Evolutionary conservation across 164 flowering plant species (phyloP), one percentile per base, ranked within the genome.

Genomic region (Dillenia turbinata): DNA sequence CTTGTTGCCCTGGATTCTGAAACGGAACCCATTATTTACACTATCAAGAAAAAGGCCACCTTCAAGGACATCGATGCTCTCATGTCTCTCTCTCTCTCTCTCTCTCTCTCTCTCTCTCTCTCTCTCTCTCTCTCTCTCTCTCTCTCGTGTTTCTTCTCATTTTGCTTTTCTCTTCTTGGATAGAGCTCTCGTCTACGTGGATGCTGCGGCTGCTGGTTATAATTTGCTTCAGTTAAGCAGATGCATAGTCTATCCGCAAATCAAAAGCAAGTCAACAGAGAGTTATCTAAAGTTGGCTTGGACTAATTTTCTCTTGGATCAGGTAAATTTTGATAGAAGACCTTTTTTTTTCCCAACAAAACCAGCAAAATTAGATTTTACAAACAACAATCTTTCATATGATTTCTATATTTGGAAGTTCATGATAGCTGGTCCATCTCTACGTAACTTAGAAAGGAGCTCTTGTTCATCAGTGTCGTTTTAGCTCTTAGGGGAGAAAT

Each of bases 261-360:
- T 61, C 17, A 46, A 62, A 17, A 60, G 61, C 55, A 56, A 47
- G 52, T 53, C 52, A 19, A 58, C 47, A 9, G 44, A 51, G 15
- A 57, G 63, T 8, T 49, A 57, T 54, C 53, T 7, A 33, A 53
- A 57, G 52, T 46, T 70, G 6, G 75, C 76, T 15, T 87, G 96
- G 92, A 11, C 67, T 51, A 66, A 52, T 60, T 79, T 82, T 70
- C 60, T 85, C 9, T 51, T 85, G 53, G 96, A 89, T 72, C 96
- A 89, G 89, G 96, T 86, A 75, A 58, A 33, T 49, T 15, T 44
- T 10, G 9, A 14, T 5, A 13, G 40, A 12, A 19, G 7, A 9
- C 10, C n/a, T 7, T 15, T 51, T 33, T 2, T 26, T 33, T 33
- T 33, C 6, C 2, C 40, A 33, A 33, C 40, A 33, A 33, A 33